A percentile compares a stretch with the other conserved stretches of the same genome.
phyloP scores from a whole-genome alignment of 768 basidiomycete genomes.

The Hortiboletus campestris region DNA sequence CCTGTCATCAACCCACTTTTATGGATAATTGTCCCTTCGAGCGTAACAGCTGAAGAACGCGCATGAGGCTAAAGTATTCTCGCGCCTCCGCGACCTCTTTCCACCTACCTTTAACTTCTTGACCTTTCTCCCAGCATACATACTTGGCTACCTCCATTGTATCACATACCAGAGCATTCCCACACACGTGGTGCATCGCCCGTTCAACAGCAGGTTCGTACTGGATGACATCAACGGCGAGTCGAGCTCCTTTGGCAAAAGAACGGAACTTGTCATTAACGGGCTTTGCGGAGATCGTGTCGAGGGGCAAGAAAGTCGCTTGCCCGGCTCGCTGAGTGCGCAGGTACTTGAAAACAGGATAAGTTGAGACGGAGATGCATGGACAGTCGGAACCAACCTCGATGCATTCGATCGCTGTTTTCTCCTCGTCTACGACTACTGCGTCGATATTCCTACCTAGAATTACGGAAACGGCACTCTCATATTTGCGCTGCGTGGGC shows the following conservation, averaged over 20 bases:
- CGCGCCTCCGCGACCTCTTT: constrained; percentile 43
- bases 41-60: constrained; percentile 71
- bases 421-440: constrained; percentile 94
- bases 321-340: constrained; percentile 92
- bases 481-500: constrained; percentile 89
- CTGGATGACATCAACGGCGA: constrained; percentile 85
- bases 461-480: constrained; percentile 86
- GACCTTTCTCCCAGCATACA: constrained; percentile 91
- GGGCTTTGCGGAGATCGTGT: constrained; percentile 92
- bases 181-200: constrained; percentile 96
- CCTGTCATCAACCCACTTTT: constrained; percentile 97
- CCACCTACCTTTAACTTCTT: constrained; percentile 89
- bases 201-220: constrained; percentile 83
- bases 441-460: constrained; percentile 94
- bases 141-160: constrained; percentile 89
- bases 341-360: constrained; percentile 65
- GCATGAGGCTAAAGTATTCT: neutral
- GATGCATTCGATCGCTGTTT: constrained; percentile 96
- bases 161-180: constrained; percentile 93
- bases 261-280: constrained; percentile 93
- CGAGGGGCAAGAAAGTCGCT: constrained; percentile 98
- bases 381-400: constrained; percentile 51
- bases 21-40: constrained; percentile 96
- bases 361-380: neutral
- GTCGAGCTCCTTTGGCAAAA: constrained; percentile 81